phyloP scores from a whole-genome alignment of 2,329 filamentous ascomycete species.

The Arthrobotrys iridis region DNA sequence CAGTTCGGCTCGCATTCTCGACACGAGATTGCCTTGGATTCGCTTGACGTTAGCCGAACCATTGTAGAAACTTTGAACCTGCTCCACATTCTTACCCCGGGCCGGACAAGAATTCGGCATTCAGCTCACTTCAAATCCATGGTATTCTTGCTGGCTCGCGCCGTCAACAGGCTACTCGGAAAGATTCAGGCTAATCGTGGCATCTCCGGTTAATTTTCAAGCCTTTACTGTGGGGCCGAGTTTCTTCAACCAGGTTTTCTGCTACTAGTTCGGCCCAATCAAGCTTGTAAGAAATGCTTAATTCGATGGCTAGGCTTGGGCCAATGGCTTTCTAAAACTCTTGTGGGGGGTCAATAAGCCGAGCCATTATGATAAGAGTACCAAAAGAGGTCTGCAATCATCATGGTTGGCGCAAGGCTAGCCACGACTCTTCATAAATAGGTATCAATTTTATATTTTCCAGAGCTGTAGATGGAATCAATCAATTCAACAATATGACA shows the following conservation, averaged over 20 bases:
- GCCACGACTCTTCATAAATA: neutral
- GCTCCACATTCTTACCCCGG: conserved; percentile 39
- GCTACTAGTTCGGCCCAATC: conserved; percentile 8
- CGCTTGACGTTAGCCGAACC: conserved; percentile 43
- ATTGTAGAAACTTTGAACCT: neutral
- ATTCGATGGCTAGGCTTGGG: neutral
- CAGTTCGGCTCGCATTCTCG: conserved; percentile 24
- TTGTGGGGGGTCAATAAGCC: neutral
- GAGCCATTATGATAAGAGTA: neutral
- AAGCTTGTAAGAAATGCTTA: conserved; percentile 16
- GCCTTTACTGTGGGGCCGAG: neutral
- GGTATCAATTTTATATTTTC: no score
- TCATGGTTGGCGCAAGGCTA: neutral
- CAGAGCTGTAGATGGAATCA: neutral
- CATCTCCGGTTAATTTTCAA: conserved; percentile 11
- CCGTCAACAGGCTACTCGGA: conserved; percentile 9
- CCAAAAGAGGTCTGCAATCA: neutral
- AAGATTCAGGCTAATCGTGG: conserved; percentile 44
- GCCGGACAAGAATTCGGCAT: conserved; percentile 39
- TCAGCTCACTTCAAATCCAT: neutral
- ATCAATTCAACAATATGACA: conserved; percentile 21
- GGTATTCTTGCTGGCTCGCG: neutral
- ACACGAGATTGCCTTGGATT: conserved; percentile 21
- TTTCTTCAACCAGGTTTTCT: neutral
- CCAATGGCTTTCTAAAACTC: no score